These are phyloP conservation scores for Coemansia sp. DNA, from an alignment of 192 early-diverging fungal genomes.

Conservation along the genomic window DNA sequence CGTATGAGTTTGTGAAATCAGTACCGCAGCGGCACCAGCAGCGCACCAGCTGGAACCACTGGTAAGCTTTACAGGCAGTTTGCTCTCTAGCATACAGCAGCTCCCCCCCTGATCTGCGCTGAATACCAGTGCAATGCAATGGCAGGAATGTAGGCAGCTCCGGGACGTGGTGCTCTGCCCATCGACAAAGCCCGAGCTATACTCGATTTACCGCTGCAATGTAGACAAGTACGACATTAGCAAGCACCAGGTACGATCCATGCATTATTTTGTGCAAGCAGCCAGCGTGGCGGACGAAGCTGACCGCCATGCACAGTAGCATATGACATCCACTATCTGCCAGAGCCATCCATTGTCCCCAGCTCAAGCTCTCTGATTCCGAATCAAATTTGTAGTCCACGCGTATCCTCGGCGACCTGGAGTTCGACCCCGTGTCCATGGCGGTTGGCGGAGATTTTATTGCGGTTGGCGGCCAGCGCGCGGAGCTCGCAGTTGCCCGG, in stretches of 20 bases:
- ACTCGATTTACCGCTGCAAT: slow-evolving; percentile 63
- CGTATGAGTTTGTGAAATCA: slow-evolving; percentile 68
- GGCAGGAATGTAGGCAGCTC: slow-evolving; percentile 71
- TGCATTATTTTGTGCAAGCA: neutral
- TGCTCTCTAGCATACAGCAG: neutral
- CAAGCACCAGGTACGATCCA: slow-evolving; percentile 35
- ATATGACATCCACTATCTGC: slow-evolving; percentile 17
- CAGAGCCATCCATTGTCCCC: neutral
- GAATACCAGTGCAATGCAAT: neutral
- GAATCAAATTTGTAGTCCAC: slow-evolving; percentile 39
- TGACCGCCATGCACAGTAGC: neutral
- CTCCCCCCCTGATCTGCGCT: neutral
- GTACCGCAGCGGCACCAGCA: slow-evolving; percentile 68
- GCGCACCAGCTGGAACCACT: slow-evolving; percentile 89
- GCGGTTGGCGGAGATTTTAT: slow-evolving; percentile 77
- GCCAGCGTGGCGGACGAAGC: neutral
- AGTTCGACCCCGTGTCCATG: slow-evolving; percentile 77
- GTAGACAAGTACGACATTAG: slow-evolving; percentile 56
- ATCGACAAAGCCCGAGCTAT: slow-evolving; percentile 66
- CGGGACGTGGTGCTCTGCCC: slow-evolving; percentile 86
- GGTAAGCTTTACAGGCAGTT: slow-evolving; percentile 49
- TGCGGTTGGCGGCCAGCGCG: slow-evolving; percentile 88
- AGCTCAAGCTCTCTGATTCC: neutral
- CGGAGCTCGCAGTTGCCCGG: slow-evolving; percentile 73
- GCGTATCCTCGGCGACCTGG: slow-evolving; percentile 67